A percentile compares a stretch with the other conserved stretches of the same genome.
phyloP scores from a whole-genome alignment of 805 yeast species.

The Yarrowia sp. region DNA sequence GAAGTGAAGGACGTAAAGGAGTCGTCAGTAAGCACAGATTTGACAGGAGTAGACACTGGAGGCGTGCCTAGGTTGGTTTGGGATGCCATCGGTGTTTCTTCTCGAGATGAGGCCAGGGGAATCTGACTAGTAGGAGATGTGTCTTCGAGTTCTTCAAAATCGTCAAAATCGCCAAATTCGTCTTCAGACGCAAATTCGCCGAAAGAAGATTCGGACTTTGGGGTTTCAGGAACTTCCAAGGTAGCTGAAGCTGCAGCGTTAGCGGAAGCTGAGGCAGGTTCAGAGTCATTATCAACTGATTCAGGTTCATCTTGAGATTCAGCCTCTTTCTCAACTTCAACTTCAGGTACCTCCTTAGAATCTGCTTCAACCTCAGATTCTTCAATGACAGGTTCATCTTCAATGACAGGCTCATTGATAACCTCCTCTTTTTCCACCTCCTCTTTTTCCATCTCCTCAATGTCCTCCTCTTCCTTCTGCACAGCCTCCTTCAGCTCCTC shows the following conservation, averaged over 20 bases:
- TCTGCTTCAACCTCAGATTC: no score
- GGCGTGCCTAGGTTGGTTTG: neutral
- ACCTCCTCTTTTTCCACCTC: neutral
- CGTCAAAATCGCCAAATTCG: slow-evolving; percentile 38
- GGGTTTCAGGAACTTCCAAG: neutral
- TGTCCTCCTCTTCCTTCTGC: neutral
- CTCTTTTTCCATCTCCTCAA: neutral
- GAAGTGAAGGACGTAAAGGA: neutral
- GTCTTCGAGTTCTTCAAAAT: slow-evolving; percentile 37
- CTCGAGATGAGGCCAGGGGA: neutral
- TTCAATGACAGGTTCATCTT: no score
- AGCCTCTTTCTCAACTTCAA: no score
- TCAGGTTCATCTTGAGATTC: no score
- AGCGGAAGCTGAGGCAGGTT: no score
- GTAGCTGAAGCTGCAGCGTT: no score
- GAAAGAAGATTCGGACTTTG: neutral
- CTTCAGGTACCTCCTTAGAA: no score
- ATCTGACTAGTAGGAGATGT: neutral
- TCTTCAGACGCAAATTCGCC: slow-evolving; percentile 26
- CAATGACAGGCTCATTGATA: no score
- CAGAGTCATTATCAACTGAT: no score
- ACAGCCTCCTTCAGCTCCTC: neutral
- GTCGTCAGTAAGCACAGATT: neutral
- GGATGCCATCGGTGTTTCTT: neutral
- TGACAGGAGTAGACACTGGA: neutral